Conservation (phyloP, 1,284 basidiomycete genomes). For the Psilocybe mexicana region DNA sequence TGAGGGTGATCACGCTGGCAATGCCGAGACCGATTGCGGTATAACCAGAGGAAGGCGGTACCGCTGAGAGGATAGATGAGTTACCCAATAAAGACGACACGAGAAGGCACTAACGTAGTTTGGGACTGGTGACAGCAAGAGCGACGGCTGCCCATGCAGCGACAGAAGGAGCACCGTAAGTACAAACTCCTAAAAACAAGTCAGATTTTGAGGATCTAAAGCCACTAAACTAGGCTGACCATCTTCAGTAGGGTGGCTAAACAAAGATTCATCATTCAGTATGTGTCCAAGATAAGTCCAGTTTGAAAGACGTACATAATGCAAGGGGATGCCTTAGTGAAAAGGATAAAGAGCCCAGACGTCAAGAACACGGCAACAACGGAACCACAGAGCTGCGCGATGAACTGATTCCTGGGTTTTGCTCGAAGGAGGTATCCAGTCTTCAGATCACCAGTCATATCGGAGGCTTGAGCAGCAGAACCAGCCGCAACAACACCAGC, state of each 20-base stretch:
- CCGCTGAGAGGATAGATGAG: conserved; percentile 33
- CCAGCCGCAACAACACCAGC: conserved; percentile 62
- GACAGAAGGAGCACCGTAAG: conserved; percentile 61
- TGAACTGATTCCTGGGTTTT: conserved; percentile 67
- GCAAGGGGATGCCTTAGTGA: conserved; percentile 67
- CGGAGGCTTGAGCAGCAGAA: conserved; percentile 59
- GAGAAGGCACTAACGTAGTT: conserved; percentile 39
- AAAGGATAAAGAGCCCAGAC: conserved; percentile 60
- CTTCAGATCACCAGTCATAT: conserved; percentile 77
- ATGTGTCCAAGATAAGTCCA: not conserved
- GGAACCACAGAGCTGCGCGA: conserved; percentile 59
- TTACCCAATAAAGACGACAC: not conserved
- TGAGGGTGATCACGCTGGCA: conserved; percentile 45
- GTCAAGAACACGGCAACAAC: conserved; percentile 60
- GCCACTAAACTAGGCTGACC: conserved; percentile 3
- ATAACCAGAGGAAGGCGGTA: conserved; percentile 60
- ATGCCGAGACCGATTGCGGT: conserved; percentile 60
- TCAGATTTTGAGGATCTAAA: too few relatives aligned
- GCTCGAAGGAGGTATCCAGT: conserved; percentile 71
- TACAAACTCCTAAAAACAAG: conserved; percentile 34
- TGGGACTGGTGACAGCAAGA: conserved; percentile 49
- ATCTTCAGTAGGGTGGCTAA: conserved; percentile 22
- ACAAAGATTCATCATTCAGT: conserved; percentile 4
- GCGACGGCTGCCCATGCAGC: conserved; percentile 67
- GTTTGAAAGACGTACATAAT: conserved; percentile 45